Conservation (phyloP, 2,329 filamentous ascomycete genomes). For the Epichloe sylvatica region DNA sequence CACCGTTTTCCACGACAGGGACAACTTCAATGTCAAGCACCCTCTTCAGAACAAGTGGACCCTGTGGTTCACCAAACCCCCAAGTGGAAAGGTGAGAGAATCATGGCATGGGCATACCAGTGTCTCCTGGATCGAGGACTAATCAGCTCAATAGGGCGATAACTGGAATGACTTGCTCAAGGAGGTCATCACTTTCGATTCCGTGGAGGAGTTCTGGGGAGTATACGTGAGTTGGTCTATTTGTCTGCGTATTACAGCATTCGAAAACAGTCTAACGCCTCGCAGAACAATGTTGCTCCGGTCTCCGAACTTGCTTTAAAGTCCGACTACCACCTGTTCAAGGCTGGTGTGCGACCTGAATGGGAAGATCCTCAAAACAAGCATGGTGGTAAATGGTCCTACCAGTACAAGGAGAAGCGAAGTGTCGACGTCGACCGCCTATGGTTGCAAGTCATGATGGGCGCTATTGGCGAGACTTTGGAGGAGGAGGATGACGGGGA, state of each 20-base stretch:
- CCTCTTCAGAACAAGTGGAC: slow-evolving; percentile 97
- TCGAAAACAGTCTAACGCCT: slow-evolving; percentile 6
- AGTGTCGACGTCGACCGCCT: slow-evolving; percentile 82
- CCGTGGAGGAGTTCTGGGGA: slow-evolving; percentile 98
- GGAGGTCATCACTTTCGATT: slow-evolving; percentile 97
- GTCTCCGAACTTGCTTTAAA: slow-evolving; percentile 89
- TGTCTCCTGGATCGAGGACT: neutral
- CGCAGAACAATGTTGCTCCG: slow-evolving; percentile 92
- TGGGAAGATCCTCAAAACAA: slow-evolving; percentile 99
- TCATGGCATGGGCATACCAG: neutral
- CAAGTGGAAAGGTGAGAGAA: slow-evolving; percentile 67
- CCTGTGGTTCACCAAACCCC: slow-evolving; percentile 97
- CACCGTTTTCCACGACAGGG: slow-evolving; percentile 94
- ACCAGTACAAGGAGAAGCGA: slow-evolving; percentile 94
- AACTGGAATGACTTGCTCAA: slow-evolving; percentile 98
- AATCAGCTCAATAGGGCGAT: slow-evolving; percentile 51
- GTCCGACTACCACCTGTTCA: slow-evolving; percentile 99
- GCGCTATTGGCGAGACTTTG: slow-evolving; percentile 92
- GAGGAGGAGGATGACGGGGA: slow-evolving; percentile 95
- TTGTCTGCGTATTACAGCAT: slow-evolving; percentile 1
- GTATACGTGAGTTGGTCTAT: slow-evolving; percentile 63
- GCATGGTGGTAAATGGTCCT: slow-evolving; percentile 98
- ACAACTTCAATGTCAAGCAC: slow-evolving; percentile 99
- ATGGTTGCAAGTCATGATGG: slow-evolving; percentile 94
- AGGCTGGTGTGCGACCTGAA: slow-evolving; percentile 88